Base-by-base conservation (phyloP, 495 filamentous ascomycete species). In the Daldinia decipiens region DNA sequence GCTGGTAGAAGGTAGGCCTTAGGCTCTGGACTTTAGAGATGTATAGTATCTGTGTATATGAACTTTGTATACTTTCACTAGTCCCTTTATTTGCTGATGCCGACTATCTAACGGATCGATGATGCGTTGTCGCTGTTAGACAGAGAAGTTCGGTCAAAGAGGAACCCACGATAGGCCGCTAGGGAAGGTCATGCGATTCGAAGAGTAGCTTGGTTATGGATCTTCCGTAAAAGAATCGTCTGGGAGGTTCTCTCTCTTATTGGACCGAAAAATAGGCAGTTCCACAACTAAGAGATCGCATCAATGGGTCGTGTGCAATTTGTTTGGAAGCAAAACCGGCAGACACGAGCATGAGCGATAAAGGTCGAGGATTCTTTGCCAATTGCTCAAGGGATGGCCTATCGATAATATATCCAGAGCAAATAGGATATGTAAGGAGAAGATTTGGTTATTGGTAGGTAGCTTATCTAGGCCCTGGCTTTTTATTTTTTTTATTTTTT, bases 41-140 rank as follows among this genome's bases (percentile, higher is more conserved):
- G 17, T 45, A 45, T 21, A 21, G 32, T 34, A 45, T 19, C 6
- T 12, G 34, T 21, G n/a, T n/a, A 11, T 24, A 27, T n/a, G 17
- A 40, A 38, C 1, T 54, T 27, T 61, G 26, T 21, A 54, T 52
- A 58, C 50, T 29, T 56, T 50, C 19, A 66, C 63, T 36, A 32
- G 5, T 9, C 29, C 29, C 29, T 32, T 2, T 32, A 8, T 32
- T 32, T 9, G 29, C 7, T 32, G 29, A 32, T 32, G 29, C 9
- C 38, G 45, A 59, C 52, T 59, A 52, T 71, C 38, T 54, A 59
- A 50, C 60, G 50, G 70, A 68, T 64, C 60, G 70, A 67, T 71
- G 63, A 72, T 72, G 70, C 40, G 70, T 68, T 72, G 70, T 72
- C 56, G 55, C 60, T 68, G 59, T 65, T 57, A 40, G 60, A 51